Percentiles rank a stretch among this genome's conserved stretches.
Conservation (phyloP, 345 rosid species). For the Erucastrum elatum region DNA sequence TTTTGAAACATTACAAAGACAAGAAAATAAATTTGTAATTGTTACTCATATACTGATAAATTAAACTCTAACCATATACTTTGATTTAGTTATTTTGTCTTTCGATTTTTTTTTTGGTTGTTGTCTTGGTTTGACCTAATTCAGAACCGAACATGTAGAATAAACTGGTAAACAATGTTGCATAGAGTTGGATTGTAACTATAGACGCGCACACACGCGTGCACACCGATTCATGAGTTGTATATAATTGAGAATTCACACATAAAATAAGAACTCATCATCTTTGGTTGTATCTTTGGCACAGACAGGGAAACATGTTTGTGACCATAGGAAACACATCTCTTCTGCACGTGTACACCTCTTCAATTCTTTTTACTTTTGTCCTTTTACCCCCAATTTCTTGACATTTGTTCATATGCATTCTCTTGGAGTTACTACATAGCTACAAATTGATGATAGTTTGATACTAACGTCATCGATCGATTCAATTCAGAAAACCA, state of each 20-base stretch:
- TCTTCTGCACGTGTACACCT: constrained; percentile 41
- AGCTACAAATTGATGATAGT: neutral
- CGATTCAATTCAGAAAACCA: neutral
- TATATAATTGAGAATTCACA: constrained; percentile 22
- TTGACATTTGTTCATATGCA: constrained; percentile 36
- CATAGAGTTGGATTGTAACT: constrained; percentile 24
- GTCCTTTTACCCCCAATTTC: neutral
- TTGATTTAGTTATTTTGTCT: neutral
- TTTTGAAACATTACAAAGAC: neutral
- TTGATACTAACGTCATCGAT: constrained; percentile 7
- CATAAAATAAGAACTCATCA: constrained; percentile 31
- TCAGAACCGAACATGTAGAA: constrained; percentile 1
- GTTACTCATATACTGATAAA: neutral
- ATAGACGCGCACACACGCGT: constrained; percentile 22
- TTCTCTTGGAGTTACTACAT: neutral
- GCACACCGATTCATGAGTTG: constrained; percentile 35
- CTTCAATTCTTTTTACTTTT: constrained; percentile 15
- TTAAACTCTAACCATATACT: neutral
- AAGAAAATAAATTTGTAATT: no score
- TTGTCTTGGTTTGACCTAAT: neutral
- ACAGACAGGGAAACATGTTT: constrained; percentile 41
- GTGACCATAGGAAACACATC: constrained; percentile 37
- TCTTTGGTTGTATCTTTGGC: constrained; percentile 37
- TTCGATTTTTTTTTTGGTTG: neutral
- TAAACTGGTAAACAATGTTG: neutral